A percentile compares a stretch with the other conserved stretches of the same genome.
phyloP scores from a whole-genome alignment of 2,329 filamentous ascomycete species.

The Alternaria sp. region DNA sequence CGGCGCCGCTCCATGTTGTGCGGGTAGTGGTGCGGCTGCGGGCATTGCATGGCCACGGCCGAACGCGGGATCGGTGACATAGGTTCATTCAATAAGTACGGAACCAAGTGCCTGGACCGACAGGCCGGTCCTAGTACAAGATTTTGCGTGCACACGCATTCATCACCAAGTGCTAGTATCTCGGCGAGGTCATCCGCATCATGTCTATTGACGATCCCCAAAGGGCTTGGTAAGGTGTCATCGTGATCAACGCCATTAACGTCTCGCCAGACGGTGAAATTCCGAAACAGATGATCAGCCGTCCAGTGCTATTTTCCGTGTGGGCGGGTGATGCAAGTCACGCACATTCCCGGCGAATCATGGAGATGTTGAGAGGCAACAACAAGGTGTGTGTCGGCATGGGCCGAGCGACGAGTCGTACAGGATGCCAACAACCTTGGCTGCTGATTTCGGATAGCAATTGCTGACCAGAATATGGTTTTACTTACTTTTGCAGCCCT shows the following conservation, averaged over 20 bases:
- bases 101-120: conserved; percentile 5
- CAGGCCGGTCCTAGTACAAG: conserved; percentile 13
- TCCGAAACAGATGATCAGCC: conserved; percentile 14
- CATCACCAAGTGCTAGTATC: conserved; percentile 27
- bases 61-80: conserved; percentile 3
- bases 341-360: conserved; percentile 4
- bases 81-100: conserved; percentile 5
- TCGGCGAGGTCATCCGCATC: conserved; percentile 38
- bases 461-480: conserved; percentile 14
- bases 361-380: neutral
- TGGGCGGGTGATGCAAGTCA: conserved; percentile 7
- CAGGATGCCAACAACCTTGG: conserved; percentile 1
- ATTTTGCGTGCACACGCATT: conserved; percentile 15
- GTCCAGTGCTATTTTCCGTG: conserved; percentile 3
- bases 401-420: neutral
- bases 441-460: conserved; percentile 1
- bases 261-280: conserved; percentile 17
- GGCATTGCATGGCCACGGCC: conserved; percentile 25
- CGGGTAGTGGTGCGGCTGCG: conserved; percentile 15
- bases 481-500: conserved; percentile 23
- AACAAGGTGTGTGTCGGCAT: conserved; percentile 5
- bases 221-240: conserved; percentile 25
- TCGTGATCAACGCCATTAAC: conserved; percentile 27
- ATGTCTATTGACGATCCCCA: conserved; percentile 16
- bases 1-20: conserved; percentile 9